Percentiles rank a stretch among this genome's conserved stretches.
phyloP scores from a whole-genome alignment of 192 early-diverging fungal genomes.

The Coemansia sp. region DNA sequence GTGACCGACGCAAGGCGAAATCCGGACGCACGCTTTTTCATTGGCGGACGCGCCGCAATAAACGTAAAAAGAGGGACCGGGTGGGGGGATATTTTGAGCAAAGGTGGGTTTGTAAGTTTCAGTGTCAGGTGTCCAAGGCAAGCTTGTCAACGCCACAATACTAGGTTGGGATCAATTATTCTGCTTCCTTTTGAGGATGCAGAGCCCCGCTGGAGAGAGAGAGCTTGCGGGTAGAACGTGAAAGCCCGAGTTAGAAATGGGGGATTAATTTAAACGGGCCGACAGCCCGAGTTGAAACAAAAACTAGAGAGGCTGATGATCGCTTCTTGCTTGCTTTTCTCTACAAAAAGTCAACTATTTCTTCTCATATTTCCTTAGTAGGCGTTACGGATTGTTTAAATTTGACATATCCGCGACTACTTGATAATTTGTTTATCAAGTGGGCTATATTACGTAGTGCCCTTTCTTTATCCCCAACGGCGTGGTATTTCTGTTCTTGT shows the following conservation, averaged over 20 bases:
- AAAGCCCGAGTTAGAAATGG: not conserved
- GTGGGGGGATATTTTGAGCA: constrained; percentile 4
- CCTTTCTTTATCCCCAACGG: not conserved
- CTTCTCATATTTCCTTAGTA: not conserved
- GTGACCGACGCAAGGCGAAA: not conserved
- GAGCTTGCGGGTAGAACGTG: not conserved
- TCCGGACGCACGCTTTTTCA: not conserved
- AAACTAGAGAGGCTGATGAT: constrained; percentile 3
- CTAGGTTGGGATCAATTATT: not conserved
- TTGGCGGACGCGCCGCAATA: not conserved
- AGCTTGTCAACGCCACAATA: constrained; percentile 8
- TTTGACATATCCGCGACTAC: not conserved
- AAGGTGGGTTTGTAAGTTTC: not conserved
- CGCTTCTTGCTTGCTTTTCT: constrained; percentile 1
- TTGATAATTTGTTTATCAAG: not conserved
- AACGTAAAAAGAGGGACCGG: not conserved
- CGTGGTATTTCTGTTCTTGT: not conserved
- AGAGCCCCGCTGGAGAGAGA: not conserved
- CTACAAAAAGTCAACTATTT: not conserved
- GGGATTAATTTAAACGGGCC: constrained; percentile 10
- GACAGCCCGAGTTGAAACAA: constrained; percentile 2
- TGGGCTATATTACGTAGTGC: not conserved
- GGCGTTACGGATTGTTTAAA: not conserved
- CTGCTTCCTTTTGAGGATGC: not conserved
- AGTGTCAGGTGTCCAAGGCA: not conserved